Conservation (phyloP, 2,329 filamentous ascomycete genomes). For the Clarireedia paspali region DNA sequence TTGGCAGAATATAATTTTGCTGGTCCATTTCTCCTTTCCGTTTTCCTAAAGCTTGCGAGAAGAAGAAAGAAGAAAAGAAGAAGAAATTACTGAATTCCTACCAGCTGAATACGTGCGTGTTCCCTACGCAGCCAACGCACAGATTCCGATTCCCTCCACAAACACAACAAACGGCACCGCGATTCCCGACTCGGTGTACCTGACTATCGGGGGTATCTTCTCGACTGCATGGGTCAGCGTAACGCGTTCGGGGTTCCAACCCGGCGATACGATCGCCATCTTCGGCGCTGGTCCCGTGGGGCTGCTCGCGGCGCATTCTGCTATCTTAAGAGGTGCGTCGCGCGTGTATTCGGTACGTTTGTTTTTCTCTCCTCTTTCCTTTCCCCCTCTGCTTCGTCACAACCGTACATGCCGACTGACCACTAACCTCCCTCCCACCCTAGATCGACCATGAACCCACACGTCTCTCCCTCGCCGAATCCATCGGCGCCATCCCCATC, state of each 20-base stretch:
- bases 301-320: constrained; percentile 59
- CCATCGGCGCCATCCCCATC: constrained; percentile 54
- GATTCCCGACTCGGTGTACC: constrained; percentile 49
- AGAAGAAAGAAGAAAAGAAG: too few species aligned
- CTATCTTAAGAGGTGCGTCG: constrained; percentile 49
- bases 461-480: constrained; percentile 48
- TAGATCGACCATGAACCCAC: constrained; percentile 45
- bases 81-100: too few species aligned
- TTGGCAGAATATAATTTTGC: too few species aligned
- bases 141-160: too few species aligned
- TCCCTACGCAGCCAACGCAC: constrained; percentile 44
- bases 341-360: too few species aligned
- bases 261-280: constrained; percentile 55
- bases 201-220: constrained; percentile 42
- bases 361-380: too few species aligned
- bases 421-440: too few species aligned
- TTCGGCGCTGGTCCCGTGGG: constrained; percentile 60
- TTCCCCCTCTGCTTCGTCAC: too few species aligned
- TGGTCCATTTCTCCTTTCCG: too few species aligned
- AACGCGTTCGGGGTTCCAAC: constrained; percentile 48
- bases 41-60: too few species aligned
- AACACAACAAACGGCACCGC: too few species aligned
- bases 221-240: constrained; percentile 50
- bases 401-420: too few species aligned
- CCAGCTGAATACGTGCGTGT: constrained; percentile 63